Evolutionary conservation across 2,329 filamentous ascomycete genomes (phyloP), one percentile per base, ranked within the genome.

Genomic region (Cercospora nicotianae): DNA sequence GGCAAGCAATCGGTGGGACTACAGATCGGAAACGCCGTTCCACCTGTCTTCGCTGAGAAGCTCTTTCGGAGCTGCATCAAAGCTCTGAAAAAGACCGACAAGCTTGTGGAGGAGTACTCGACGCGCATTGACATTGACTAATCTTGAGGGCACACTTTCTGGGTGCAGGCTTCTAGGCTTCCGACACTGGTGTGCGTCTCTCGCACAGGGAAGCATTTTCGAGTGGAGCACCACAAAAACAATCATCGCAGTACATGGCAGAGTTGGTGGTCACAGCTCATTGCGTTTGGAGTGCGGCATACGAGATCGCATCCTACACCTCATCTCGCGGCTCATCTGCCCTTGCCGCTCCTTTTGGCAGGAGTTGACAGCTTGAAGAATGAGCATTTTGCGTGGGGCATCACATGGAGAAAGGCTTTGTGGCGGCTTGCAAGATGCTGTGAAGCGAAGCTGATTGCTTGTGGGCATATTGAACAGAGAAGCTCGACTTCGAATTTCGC

Each of bases 21-120:
- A 70, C 91, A 93, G 76, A 91, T 94, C 70, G 92, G 92, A 0
- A 94, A 95, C 74, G 92, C 91, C 0, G 92, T 94, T 16, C 90
- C 92, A 3, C 48, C 68, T 3, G 61, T 64, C 3, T 59, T 73
- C 9, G 68, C 45, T 5, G 66, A 71, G 28, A 28, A 58, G 26
- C 36, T 74, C 9, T 73, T 72, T 60, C 31, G 63, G 30, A 60
- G 69, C 31, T 59, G 70, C n/a, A 61, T 66, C 1, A 51, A 68
- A 45, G 64, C 51, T 20, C n/a, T 74, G 28, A 23, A 51, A 48
- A 30, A 68, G 48, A 68, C 39, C 20, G 72, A 74, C 33, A 45
- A 33, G 30, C 45, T 58, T 61, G 66, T 69, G 20, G 65, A 55
- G 3, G 63, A 33, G 33, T 70, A 53, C 60, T 7, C 33, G 26